phyloP scores from a whole-genome alignment of 108 stramenopile species.

The Parmales sp. region DNA sequence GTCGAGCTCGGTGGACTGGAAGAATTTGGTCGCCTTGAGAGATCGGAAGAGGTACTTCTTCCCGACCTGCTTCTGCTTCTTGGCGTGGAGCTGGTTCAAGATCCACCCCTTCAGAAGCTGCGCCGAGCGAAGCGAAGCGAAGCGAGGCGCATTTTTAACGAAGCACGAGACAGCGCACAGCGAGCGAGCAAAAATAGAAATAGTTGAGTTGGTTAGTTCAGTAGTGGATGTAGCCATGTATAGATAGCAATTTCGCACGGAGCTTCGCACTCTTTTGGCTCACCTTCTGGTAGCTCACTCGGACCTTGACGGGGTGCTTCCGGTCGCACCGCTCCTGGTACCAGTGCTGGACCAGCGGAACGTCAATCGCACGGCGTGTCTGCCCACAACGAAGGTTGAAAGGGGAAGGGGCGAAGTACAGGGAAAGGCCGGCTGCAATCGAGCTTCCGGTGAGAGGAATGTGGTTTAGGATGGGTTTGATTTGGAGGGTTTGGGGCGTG shows the following conservation, averaged over 20 bases:
- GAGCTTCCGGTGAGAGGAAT: constrained; percentile 33
- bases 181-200: too few species aligned
- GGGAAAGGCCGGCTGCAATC: constrained; percentile 74
- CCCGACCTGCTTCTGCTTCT: constrained; percentile 72
- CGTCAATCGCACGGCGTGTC: constrained; percentile 87
- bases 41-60: constrained; percentile 89
- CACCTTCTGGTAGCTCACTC: constrained; percentile 98
- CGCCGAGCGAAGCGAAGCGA: too few species aligned
- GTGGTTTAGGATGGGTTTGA: constrained; percentile 34
- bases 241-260: too few species aligned
- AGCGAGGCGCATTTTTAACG: too few species aligned
- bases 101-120: constrained; percentile 96
- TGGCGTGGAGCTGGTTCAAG: constrained; percentile 79
- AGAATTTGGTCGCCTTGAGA: constrained; percentile 98
- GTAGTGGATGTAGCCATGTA: too few species aligned
- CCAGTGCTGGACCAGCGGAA: constrained; percentile 95
- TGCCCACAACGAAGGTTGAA: constrained; percentile 87
- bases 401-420: constrained; percentile 94
- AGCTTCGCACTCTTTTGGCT: too few species aligned
- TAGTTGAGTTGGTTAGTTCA: too few species aligned
- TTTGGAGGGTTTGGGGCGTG: not conserved
- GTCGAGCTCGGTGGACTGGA: constrained; percentile 97
- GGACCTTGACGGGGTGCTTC: constrained; percentile 96
- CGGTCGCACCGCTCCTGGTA: constrained; percentile 53
- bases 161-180: too few species aligned